Base-by-base conservation (phyloP, 1,284 basidiomycete species). In the Austroboletus rostrupii region DNA sequence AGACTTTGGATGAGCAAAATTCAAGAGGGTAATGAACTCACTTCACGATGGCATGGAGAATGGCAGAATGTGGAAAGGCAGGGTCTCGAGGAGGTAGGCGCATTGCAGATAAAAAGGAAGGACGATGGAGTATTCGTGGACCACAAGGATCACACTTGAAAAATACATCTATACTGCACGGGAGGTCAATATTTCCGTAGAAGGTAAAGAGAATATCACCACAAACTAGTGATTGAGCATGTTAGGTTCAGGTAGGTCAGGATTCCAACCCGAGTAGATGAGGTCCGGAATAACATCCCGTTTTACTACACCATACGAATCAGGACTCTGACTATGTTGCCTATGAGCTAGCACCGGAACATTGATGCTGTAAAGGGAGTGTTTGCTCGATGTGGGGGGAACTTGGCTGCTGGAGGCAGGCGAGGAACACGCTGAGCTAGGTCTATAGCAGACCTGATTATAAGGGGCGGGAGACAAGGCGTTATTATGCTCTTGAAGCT, bases 91-190 rank as follows among this genome's bases (percentile, higher is more conserved):
- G 89, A 53, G 87, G 80, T 45, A 90, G 71, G 56, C 79, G 78
- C 76, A 93, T 75, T 9, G 85, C 83, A 26, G 83, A 74, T 29
- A 90, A 67, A 67, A 93, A 90, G n/a, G 84, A 82, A n/a, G 82
- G 80, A 14, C 78, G 75, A 59, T 92, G 88, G 40, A 92, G 72
- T 44, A 92, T 80, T 46, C 85, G 79, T 17, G 88, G 86, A 49
- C 86, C 83, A 60, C 88, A 90, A 45, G 89, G 87, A 67, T 91
- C 89, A 60, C 85, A 87, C 61, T 81, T 80, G 65, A 92, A 91
- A 69, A 89, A 92, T 13, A 86, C 71, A 33, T 89, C 85, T 60
- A 92, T 80, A 55, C 89, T 91, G 54, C 52, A 26, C 47, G 26
- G 43, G 26, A 31, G 49, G 50, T 50, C 39, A 50, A 48, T 45